A percentile compares a stretch with the other conserved stretches of the same genome.
Evolutionary conservation across 1,139 yeast genomes (phyloP).

Genomic region (Kurtzmaniella natalensis): DNA sequence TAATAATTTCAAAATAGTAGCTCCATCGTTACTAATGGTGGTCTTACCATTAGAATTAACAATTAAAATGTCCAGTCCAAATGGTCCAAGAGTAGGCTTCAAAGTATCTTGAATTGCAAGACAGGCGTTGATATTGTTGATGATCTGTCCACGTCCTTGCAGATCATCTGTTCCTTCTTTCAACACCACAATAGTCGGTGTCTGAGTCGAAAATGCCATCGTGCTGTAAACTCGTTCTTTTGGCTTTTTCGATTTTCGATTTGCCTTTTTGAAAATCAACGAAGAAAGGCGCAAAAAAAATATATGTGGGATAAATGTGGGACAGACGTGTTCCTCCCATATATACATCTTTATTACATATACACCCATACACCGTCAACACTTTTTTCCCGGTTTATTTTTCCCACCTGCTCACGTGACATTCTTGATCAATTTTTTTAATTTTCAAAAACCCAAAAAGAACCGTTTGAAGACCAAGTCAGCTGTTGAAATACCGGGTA

Average conservation of each 20-base stretch:
- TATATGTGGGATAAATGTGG: background rate
- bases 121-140: slow-evolving; percentile 94
- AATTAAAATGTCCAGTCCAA: slow-evolving; percentile 91
- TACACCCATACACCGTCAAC: too few relatives aligned
- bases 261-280: background rate
- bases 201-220: slow-evolving; percentile 90
- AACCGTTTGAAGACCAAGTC: too few relatives aligned
- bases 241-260: background rate
- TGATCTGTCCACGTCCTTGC: slow-evolving; percentile 94
- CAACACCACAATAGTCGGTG: slow-evolving; percentile 95
- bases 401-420: too few relatives aligned
- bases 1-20: slow-evolving; percentile 84
- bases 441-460: too few relatives aligned
- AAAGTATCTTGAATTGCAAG: slow-evolving; percentile 94
- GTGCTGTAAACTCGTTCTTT: slow-evolving; percentile 1
- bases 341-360: too few relatives aligned
- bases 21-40: slow-evolving; percentile 97
- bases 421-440: too few relatives aligned
- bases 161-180: slow-evolving; percentile 97
- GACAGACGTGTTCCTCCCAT: too few relatives aligned
- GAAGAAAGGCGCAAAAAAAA: background rate
- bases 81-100: slow-evolving; percentile 92
- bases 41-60: slow-evolving; percentile 82
- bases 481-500: too few relatives aligned
- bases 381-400: too few relatives aligned